Evolutionary conservation across 306 rosid genomes (phyloP).

Genomic region (Sphenostylis stenocarpa): DNA sequence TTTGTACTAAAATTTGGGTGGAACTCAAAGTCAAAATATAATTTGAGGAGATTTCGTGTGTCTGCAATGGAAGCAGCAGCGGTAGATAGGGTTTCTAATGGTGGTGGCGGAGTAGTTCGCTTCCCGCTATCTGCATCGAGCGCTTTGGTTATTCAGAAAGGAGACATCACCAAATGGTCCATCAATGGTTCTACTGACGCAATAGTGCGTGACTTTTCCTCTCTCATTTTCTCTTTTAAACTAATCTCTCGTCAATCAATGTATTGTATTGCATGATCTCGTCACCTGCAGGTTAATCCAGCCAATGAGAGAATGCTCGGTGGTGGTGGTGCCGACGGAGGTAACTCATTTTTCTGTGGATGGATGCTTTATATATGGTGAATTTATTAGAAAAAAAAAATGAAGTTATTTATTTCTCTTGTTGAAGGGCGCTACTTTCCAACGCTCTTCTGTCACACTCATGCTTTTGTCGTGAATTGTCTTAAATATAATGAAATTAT

Average conservation of each 20-base stretch:
- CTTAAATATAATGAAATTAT: not conserved
- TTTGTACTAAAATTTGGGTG: not conserved
- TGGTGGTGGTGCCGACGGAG: constrained; percentile 97
- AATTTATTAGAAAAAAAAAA: not conserved
- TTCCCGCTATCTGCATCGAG: constrained; percentile 59
- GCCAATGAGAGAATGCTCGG: constrained; percentile 95
- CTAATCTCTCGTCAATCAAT: not conserved
- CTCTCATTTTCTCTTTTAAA: not conserved
- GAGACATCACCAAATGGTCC: constrained; percentile 89
- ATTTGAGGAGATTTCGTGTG: constrained; percentile 18
- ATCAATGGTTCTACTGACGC: constrained; percentile 78
- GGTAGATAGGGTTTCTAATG: constrained; percentile 36
- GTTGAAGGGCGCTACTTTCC: not conserved
- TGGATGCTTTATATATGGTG: not conserved
- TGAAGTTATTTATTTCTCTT: not conserved
- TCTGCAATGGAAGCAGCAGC: constrained; percentile 31
- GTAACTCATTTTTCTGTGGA: constrained; percentile 36
- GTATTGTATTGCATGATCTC: not conserved
- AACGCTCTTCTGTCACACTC: not conserved
- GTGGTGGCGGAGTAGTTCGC: constrained; percentile 46
- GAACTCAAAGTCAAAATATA: not conserved
- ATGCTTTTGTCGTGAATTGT: not conserved
- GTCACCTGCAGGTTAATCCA: constrained; percentile 70
- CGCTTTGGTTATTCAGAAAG: constrained; percentile 71
- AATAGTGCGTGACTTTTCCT: constrained; percentile 45